Base-by-base conservation (phyloP, 208 protist genomes). In the Crithidia acanthocephali region DNA sequence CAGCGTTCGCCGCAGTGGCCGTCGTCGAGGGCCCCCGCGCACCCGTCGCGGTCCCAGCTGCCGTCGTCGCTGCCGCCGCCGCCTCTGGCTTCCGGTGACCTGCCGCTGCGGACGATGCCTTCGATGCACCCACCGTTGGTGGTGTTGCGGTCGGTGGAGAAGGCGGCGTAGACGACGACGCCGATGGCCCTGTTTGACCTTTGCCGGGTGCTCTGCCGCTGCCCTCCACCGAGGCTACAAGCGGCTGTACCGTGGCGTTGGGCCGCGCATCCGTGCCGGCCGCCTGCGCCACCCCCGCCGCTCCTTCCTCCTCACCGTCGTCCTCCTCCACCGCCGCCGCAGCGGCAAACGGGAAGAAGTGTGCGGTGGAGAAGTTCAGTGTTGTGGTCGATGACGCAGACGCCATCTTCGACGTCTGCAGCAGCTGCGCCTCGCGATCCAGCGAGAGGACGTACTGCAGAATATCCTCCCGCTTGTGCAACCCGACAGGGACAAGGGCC, bases 381-480 rank as follows among this genome's bases (percentile, higher is more conserved):
- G 55, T 76, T 8, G 84, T 81, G 42, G 79, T 65, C 44, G 88
- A 90, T 0, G 67, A 68, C 4, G 88, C 74, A 1, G 86, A 88
- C 13, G 91, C 81, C 75, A 92, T 82, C 53, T 84, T 82, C 28
- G 83, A 81, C 13, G 85, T 82, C 18, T 69, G 55, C 18, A 87
- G 61, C 69, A 96, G 55, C 66, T 88, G 68, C 22, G 76, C 70
- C 65, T 92, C 87, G 1, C 85, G 69, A 27, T 96, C 87, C 2
- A 96, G 74, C 2, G 72, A 85, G 10, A 75, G 74, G 13, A 96
- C 33, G 48, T 88, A 92, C 45, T 64, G 62, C 30, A 89, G 63
- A 20, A 94, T 82, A 37, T 93, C 87, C 27, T 88, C 56, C 2
- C 74, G 68, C 22, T 45, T 60, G 27, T 55, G 57, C 37, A 88